Base-by-base conservation (phyloP, 441 rosid species). In the Daphne laureola region DNA sequence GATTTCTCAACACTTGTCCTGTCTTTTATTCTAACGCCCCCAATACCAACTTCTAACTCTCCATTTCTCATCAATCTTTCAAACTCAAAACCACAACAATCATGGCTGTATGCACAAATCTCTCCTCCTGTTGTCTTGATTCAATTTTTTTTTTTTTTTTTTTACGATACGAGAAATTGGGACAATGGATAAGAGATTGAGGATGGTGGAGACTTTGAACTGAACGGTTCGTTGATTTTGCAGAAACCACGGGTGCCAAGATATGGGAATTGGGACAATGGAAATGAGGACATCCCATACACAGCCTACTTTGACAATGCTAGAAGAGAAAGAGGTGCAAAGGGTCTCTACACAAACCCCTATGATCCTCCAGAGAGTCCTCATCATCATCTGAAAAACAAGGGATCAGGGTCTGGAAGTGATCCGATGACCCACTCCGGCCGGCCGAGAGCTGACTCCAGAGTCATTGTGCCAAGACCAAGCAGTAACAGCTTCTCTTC, bases 281-380 rank as follows among this genome's bases (percentile, higher is more conserved):
- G 38, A 31, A 47, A 42, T 1, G 75, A 73, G 53, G 71, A 80
- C 46, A 13, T 71, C 14, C 79, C 76, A 0, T 74, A 77, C 68
- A 82, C 83, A 0, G 16, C 73, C 26, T 79, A 16, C 59, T 82
- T 82, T 6, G 89, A 79, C 44, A 78, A 66, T 25, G 86, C 83
- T 1, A 69, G 83, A 9, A 79, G 35, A 63, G 83, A 69, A 31
- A 77, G 54, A 52, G 47, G 51, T 1, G 11, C 38, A 31, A 9
- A 11, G 7, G 74, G 72, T 0, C 49, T 31, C 36, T 69, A 38
- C 61, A 73, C 71, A 64, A 82, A 77, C 66, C 83, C 81, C 0
- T 77, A 73, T 58, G 83, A 82, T 59, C 86, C 86, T 0, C 59
- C 71, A 61, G 70, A 79, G 67, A 79, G 75, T 61, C 85, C 72